Evolutionary conservation across 2,329 filamentous ascomycete species (phyloP), one percentile per base, ranked within the genome.

Genomic region (Cercospora berteroae): DNA sequence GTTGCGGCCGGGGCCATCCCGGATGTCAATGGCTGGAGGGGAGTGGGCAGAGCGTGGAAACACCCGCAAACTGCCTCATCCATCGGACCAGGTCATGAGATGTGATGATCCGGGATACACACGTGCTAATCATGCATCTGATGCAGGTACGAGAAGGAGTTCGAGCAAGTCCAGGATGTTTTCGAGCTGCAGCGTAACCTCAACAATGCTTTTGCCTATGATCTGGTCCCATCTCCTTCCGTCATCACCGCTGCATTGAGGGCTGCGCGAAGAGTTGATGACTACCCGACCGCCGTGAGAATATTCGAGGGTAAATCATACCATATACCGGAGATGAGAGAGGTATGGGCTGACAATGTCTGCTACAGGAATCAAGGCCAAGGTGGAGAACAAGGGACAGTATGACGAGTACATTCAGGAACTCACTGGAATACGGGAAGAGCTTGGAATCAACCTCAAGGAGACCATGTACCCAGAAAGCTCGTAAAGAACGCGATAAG

Each of bases 161-260:
- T 99, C 80, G 94, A 99, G 72, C 83, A 84, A 79, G 95, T 99
- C 74, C 93, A 98, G 84, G 95, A 99, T 85, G 94, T 98, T 79
- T 99, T 99, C 83, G 95, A 99, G 89, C 93, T 99, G 79, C 79
- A 93, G 88, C 92, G 93, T 83, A 97, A 97, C 86, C 87, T 97
- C 79, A 99, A 99, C 90, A 99, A 99, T 86, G 94, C 93, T 81
- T 99, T 99, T 84, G 95, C 95, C 80, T 99, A 99, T 90, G 95
- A 99, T 89, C 90, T 99, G 78, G 95, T 99, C 74, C 95, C 96
- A 79, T 95, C 94, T 55, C 89, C 94, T 72, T 89, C 92, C 75
- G 95, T 99, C 80, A 88, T 97, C 81, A 88, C 88, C 77, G 94
- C 95, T 77, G 95, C 95, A 72, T 88, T 99, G 77, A 93, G 90